Conservation (phyloP, 2,329 filamentous ascomycete species). For the Myotisia sp. region DNA sequence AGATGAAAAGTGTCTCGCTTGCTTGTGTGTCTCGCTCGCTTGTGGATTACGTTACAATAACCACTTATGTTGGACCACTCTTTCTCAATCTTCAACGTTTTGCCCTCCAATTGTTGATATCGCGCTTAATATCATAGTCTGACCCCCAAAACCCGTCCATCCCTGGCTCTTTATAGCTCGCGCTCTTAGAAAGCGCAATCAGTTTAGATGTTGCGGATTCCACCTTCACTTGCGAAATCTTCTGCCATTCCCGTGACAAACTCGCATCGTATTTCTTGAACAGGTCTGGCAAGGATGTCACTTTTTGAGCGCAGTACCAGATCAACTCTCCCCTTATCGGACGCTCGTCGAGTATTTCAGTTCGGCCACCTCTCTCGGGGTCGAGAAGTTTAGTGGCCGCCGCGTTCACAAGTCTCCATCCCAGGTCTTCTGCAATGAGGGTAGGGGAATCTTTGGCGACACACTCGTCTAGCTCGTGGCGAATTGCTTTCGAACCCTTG, state of each 20-base stretch:
- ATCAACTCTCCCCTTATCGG: conserved; percentile 29
- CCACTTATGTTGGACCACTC: no score
- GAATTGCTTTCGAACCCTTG: conserved; percentile 8
- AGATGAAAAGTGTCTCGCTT: no score
- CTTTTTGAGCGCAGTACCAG: not conserved
- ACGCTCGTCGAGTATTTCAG: conserved; percentile 35
- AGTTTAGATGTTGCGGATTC: no score
- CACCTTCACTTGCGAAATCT: no score
- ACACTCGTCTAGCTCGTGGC: conserved; percentile 29
- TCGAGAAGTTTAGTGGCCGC: conserved; percentile 26
- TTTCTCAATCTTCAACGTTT: no score
- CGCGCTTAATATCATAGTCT: no score
- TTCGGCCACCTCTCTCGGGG: conserved; percentile 31
- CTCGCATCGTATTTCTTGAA: not conserved
- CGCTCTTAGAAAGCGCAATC: no score
- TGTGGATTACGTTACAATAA: no score
- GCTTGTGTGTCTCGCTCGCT: no score
- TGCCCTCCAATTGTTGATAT: no score
- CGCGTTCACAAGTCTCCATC: conserved; percentile 14
- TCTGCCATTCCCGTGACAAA: not conserved
- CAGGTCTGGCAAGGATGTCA: conserved; percentile 24
- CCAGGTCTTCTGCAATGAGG: conserved; percentile 7
- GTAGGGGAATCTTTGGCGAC: conserved; percentile 20
- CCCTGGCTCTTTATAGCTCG: no score
- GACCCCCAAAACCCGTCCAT: no score